Evolutionary conservation across 805 yeast genomes (phyloP), one percentile per base, ranked within the genome.

Genomic region (Nakazawaea molendinolei): DNA sequence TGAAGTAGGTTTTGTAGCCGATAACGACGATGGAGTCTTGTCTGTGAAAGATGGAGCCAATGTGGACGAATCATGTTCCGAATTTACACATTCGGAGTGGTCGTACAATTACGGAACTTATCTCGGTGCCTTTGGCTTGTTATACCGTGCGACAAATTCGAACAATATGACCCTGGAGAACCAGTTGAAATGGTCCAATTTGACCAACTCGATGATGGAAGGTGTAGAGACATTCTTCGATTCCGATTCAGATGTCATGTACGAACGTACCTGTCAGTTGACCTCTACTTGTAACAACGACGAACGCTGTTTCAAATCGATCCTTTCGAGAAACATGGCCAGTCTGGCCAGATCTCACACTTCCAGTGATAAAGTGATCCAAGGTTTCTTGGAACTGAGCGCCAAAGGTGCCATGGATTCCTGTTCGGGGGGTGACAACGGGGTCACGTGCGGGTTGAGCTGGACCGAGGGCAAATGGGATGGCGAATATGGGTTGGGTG

Each of bases 241-340:
- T 36, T 51, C 63, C 12, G 28, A 57, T 44, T n/a, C n/a, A n/a
- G 56, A 61, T 14, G 64, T 81, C 49, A 69, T 81, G 70, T 68
- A 64, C 40, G 92, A 83, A 56, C 55, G 61, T 33, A 67, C 79
- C 5, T 83, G 92, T 61, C 78, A 76, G 43, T 47, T 53, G 3
- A 54, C 60, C 7, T 53, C 59, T 7, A 53, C 54, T 7, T 83
- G 92, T 61, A 77, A 82, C 55, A 79, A 69, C 38, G 92, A 83
- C 66, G 89, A 83, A 62, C 61, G 89, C 45, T 70, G 86, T 12
- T 83, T 83, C 65, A 74, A 77, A 44, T 74, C 86, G n/a, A 67
- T 81, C 33, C 74, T 77, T 46, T 63, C 86, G 4, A 68, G 89
- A 47, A 65, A 74, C 57, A 57, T 83, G 38, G 82, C 79, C 3